Evolutionary conservation across 345 rosid species (phyloP).

Genomic region (Rhodamnia argentea): DNA sequence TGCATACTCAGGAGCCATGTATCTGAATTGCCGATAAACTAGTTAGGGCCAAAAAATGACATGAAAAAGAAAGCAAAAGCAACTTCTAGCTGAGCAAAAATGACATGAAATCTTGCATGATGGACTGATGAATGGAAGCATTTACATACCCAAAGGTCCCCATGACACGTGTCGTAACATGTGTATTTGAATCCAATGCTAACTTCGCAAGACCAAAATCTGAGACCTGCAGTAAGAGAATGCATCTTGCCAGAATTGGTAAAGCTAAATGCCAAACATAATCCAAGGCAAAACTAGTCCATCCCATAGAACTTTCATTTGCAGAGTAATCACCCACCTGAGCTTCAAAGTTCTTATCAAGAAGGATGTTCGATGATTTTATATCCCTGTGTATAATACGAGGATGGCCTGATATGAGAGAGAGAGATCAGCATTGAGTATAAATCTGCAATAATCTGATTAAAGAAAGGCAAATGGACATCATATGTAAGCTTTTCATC

Average conservation of each 20-base stretch:
- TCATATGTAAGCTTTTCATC: background rate
- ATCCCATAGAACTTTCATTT: background rate
- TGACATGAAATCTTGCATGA: background rate
- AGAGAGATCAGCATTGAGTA: background rate
- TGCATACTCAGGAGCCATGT: constrained; percentile 99
- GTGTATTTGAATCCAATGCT: constrained; percentile 85
- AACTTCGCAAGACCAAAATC: constrained; percentile 97
- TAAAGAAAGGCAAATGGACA: background rate
- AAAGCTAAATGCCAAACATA: background rate
- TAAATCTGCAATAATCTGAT: background rate
- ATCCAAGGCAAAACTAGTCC: background rate
- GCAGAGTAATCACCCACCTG: constrained; percentile 33
- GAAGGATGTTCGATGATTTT: constrained; percentile 91
- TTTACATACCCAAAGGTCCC: constrained; percentile 89
- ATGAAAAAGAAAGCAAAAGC: background rate
- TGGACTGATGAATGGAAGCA: background rate
- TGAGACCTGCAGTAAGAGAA: constrained; percentile 43
- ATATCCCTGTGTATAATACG: constrained; percentile 97
- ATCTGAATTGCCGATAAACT: constrained; percentile 31
- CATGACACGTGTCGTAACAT: constrained; percentile 92
- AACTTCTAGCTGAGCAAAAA: background rate
- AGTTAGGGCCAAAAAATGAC: background rate
- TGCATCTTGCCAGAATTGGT: background rate
- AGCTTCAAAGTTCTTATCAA: constrained; percentile 82
- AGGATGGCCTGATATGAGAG: constrained; percentile 69